A percentile compares a stretch with the other conserved stretches of the same genome.
phyloP scores from a whole-genome alignment of 2,329 filamentous ascomycete genomes.

The Fusarium haematococcum region DNA sequence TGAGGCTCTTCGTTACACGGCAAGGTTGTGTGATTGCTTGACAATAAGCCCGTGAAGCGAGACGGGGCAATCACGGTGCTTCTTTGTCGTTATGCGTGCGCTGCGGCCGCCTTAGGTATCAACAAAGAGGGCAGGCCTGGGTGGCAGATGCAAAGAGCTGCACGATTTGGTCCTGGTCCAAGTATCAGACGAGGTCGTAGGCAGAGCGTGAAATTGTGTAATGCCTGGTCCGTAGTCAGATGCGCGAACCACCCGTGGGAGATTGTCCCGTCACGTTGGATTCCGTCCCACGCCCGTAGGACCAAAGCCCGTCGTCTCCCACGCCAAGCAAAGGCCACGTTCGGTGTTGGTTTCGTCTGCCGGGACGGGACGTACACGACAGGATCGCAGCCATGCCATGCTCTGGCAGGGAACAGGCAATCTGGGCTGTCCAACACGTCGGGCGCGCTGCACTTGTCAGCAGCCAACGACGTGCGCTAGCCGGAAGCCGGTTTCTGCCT shows the following conservation, averaged over 20 bases:
- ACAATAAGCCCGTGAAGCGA: background rate
- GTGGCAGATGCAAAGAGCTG: background rate
- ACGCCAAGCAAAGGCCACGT: constrained; percentile 9
- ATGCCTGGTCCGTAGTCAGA: background rate
- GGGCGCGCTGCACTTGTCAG: background rate
- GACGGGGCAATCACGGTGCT: constrained; percentile 1
- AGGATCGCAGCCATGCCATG: constrained; percentile 3
- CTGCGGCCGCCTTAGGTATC: constrained; percentile 6
- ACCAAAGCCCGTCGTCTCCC: background rate
- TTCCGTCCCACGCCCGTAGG: constrained; percentile 7
- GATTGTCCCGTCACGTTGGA: constrained; percentile 3
- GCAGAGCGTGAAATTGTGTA: background rate
- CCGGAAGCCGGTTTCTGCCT: background rate
- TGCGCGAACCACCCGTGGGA: background rate
- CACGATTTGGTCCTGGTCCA: background rate
- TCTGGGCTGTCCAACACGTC: background rate
- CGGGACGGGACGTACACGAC: constrained; percentile 12
- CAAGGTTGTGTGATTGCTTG: background rate
- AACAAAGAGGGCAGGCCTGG: background rate
- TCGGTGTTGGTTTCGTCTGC: constrained; percentile 9
- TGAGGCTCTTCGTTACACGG: background rate
- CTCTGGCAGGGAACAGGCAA: constrained; percentile 4
- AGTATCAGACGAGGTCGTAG: background rate
- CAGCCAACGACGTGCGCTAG: background rate
- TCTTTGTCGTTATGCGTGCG: constrained; percentile 1